Evolutionary conservation across 352 stramenopile species (phyloP).

Genomic region (Pythium phragmitis): DNA sequence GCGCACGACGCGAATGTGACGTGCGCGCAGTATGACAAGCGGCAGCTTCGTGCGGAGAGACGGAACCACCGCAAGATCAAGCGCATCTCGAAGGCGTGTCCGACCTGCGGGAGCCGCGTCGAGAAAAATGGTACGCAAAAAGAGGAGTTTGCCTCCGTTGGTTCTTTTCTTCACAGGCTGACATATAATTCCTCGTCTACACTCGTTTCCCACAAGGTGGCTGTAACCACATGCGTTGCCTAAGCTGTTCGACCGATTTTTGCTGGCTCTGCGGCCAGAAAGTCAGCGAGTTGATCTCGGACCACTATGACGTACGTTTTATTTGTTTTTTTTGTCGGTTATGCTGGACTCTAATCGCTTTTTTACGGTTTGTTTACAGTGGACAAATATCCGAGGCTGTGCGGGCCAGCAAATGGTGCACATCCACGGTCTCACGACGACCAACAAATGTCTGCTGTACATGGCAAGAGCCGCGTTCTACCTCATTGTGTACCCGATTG

Average conservation of each 20-base stretch:
- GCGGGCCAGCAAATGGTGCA: constrained; percentile 28
- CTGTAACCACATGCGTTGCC: constrained; percentile 93
- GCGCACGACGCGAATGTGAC: constrained; percentile 50
- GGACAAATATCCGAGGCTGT: constrained; percentile 23
- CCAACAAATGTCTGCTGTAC: background rate
- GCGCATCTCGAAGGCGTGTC: constrained; percentile 85
- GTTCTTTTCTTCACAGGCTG: too few relatives aligned
- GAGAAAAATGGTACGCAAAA: constrained; percentile 58
- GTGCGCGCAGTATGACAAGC: constrained; percentile 75
- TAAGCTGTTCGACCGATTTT: constrained; percentile 83
- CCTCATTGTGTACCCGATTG: constrained; percentile 14
- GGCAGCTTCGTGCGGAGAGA: constrained; percentile 75
- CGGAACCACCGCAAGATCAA: constrained; percentile 6
- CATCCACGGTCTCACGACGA: constrained; percentile 17
- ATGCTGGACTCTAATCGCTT: background rate
- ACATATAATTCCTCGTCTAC: too few relatives aligned
- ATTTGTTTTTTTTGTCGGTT: background rate
- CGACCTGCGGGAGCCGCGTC: constrained; percentile 86
- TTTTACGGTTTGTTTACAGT: constrained; percentile 8
- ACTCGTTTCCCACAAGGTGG: constrained; percentile 36
- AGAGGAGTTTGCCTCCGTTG: too few relatives aligned
- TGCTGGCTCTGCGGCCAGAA: constrained; percentile 84
- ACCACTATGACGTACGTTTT: background rate
- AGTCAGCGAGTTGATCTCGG: constrained; percentile 31
- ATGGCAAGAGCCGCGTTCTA: background rate